phyloP scores from a whole-genome alignment of 768 basidiomycete genomes.

The Tricholoma flavovirens region DNA sequence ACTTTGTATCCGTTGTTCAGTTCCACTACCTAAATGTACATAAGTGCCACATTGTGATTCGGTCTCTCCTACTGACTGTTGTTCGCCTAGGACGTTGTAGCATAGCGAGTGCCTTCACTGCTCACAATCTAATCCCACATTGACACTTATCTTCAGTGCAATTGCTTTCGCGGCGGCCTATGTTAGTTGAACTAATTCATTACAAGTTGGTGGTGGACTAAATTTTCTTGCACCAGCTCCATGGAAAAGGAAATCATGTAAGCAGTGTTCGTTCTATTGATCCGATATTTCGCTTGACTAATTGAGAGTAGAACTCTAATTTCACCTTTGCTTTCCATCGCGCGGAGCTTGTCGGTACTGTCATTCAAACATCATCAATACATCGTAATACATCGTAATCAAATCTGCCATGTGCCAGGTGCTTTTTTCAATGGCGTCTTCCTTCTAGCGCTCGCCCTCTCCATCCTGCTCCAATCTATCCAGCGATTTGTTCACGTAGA shows the following conservation, averaged over 20 bases:
- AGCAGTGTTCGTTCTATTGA: conserved; percentile 9
- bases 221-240: conserved; percentile 26
- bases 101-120: conserved; percentile 30
- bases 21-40: conserved; percentile 50
- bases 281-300: not conserved
- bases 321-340: conserved; percentile 55
- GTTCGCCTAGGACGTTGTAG: conserved; percentile 36
- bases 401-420: conserved; percentile 24
- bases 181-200: conserved; percentile 22
- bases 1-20: conserved; percentile 20
- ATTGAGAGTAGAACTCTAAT: conserved; percentile 31
- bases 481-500: conserved; percentile 49
- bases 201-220: not conserved
- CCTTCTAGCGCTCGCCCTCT: conserved; percentile 45
- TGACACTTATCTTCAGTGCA: conserved; percentile 21
- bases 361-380: not conserved
- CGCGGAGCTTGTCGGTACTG: conserved; percentile 48
- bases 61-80: not conserved
- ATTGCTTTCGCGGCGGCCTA: conserved; percentile 43
- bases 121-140: not conserved
- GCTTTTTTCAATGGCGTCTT: conserved; percentile 53
- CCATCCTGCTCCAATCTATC: conserved; percentile 45
- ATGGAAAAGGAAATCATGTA: conserved; percentile 39
- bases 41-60: conserved; percentile 11
- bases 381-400: not conserved